phyloP scores from a whole-genome alignment of 129 eudicot species.

The Helianthus tuberosus region DNA sequence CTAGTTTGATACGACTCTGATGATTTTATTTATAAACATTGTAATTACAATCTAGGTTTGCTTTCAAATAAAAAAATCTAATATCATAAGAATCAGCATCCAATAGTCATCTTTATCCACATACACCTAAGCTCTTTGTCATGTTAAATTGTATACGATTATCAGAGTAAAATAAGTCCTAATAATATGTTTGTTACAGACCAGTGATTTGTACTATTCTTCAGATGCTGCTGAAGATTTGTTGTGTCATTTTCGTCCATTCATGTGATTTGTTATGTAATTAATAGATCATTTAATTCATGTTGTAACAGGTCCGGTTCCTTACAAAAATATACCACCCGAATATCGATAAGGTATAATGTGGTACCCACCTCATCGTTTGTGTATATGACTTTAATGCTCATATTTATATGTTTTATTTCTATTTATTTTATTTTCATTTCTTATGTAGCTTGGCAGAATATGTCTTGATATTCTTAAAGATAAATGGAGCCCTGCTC shows the following conservation, averaged over 20 bases:
- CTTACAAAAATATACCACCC: conserved; percentile 97
- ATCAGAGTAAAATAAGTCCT: no score
- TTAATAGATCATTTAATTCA: neutral
- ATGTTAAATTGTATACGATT: no score
- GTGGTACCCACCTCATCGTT: conserved; percentile 3
- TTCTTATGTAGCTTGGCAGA: conserved; percentile 78
- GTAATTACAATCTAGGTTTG: neutral
- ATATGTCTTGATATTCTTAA: conserved; percentile 96
- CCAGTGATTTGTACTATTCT: no score
- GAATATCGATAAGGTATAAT: conserved; percentile 85
- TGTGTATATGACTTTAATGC: conserved; percentile 2
- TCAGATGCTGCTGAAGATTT: no score
- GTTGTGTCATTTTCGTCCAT: no score
- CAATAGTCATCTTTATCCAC: neutral
- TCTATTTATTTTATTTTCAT: neutral
- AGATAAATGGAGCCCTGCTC: conserved; percentile 99
- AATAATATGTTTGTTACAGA: no score
- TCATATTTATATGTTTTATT: conserved; percentile 5
- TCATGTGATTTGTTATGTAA: no score
- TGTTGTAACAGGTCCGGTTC: conserved; percentile 80
- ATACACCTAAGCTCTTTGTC: no score
- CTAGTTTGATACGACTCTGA: neutral
- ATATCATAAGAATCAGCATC: neutral
- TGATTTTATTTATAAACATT: conserved; percentile 1
- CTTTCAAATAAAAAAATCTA: neutral